These are phyloP conservation scores for Russula olivacea DNA, from an alignment of 768 basidiomycete genomes.

Conservation along the genomic window DNA sequence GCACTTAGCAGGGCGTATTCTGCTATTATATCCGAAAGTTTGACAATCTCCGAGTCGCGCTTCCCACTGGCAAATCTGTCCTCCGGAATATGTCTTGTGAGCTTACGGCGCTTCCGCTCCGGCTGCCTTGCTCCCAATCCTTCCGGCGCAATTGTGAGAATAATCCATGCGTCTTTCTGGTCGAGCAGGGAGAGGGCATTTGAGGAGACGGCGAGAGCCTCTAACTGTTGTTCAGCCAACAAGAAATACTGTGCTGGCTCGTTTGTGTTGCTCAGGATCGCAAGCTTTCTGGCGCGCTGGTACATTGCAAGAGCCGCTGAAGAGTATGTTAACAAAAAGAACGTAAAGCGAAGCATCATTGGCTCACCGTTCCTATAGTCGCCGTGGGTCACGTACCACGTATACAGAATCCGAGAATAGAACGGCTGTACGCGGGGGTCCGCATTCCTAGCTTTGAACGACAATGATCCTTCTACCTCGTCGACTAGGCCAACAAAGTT, in stretches of 20 bases:
- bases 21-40: slow-evolving; percentile 71
- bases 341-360: not conserved
- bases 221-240: slow-evolving; percentile 62
- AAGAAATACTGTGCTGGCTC: slow-evolving; percentile 38
- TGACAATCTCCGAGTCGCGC: slow-evolving; percentile 70
- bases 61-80: slow-evolving; percentile 56
- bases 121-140: slow-evolving; percentile 42
- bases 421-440: slow-evolving; percentile 81
- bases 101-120: slow-evolving; percentile 64
- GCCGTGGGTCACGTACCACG: slow-evolving; percentile 82
- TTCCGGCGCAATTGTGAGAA: slow-evolving; percentile 45
- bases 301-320: slow-evolving; percentile 91
- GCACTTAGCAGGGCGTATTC: slow-evolving; percentile 73
- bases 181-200: slow-evolving; percentile 84
- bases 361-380: slow-evolving; percentile 87
- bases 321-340: slow-evolving; percentile 5
- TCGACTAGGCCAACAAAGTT: slow-evolving; percentile 81
- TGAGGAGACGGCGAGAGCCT: slow-evolving; percentile 81
- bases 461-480: slow-evolving; percentile 82
- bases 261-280: slow-evolving; percentile 34
- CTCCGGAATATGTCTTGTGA: slow-evolving; percentile 74
- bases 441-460: slow-evolving; percentile 90
- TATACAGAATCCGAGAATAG: slow-evolving; percentile 89
- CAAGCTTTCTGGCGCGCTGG: slow-evolving; percentile 77
- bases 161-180: slow-evolving; percentile 75